Evolutionary conservation across 2,329 filamentous ascomycete genomes (phyloP), one percentile per base, ranked within the genome.

Genomic region (Aspergillus versicolor): DNA sequence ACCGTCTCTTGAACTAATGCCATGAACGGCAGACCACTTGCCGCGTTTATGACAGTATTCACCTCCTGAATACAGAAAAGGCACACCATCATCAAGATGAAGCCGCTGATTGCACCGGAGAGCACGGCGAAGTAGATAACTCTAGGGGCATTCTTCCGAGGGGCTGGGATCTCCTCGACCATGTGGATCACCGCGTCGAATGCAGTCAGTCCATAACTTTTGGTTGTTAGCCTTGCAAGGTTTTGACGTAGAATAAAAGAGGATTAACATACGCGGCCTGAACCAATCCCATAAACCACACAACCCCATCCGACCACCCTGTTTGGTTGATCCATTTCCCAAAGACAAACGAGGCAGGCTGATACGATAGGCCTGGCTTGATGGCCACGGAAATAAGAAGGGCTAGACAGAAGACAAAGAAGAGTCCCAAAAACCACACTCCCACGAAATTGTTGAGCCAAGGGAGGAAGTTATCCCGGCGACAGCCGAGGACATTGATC

Each of bases 151-250:
- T 82, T 83, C 37, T 70, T 77, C 27, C 81, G 70, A 1, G 82
- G 82, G 4, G 74, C 69, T 1, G 82, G 1, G 1, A 84, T 81
- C 63, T 84, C 82, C 61, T 85, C 82, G 2, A 82, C 79, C 74
- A 85, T 79, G 65, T 85, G 83, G 37, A 84, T 83, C 32, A 83
- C 82, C 0, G 82, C 80, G 62, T 85, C 83, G 60, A 85, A 84
- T 1, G 82, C 82, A 0, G 81, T 83, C 13, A 84, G 68, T 1
- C 81, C 82, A 53, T 84, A 84, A 8, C 24, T 27, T 24, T 24
- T 24, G 3, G 22, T 2, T 27, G 24, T 27, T 27, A 27, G 24
- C 7, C 24, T 27, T 8, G 24, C 2, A 24, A 24, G 24, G 24
- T 7, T 24, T 24, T 24, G 1, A 27, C 19, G 24, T 27, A 27